Evolutionary conservation across 2,329 filamentous ascomycete species (phyloP).

Genomic region (Alternaria sp.): DNA sequence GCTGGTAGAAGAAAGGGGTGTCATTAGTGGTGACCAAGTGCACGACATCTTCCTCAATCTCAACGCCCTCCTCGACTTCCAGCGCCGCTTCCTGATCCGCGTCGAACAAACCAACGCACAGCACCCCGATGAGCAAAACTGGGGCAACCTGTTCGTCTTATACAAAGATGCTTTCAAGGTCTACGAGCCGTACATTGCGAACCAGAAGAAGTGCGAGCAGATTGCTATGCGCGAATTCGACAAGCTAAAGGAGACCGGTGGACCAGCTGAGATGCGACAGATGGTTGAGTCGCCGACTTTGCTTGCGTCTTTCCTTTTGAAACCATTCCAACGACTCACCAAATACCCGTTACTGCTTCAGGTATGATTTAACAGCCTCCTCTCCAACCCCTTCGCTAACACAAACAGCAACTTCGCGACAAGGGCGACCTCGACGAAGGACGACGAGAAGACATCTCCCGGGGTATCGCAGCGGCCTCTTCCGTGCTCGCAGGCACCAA

Average conservation of each 20-base stretch:
- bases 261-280: slow-evolving; percentile 66
- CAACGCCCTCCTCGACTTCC: slow-evolving; percentile 93
- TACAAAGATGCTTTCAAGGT: slow-evolving; percentile 90
- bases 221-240: slow-evolving; percentile 87
- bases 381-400: slow-evolving; percentile 14
- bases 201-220: slow-evolving; percentile 88
- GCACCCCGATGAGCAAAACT: slow-evolving; percentile 79
- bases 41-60: slow-evolving; percentile 98
- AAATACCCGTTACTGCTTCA: slow-evolving; percentile 93
- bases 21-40: slow-evolving; percentile 86
- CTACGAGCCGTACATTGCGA: slow-evolving; percentile 97
- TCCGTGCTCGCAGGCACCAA: slow-evolving; percentile 86
- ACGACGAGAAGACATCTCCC: slow-evolving; percentile 74
- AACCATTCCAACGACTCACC: slow-evolving; percentile 93
- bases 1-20: slow-evolving; percentile 84
- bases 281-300: slow-evolving; percentile 90
- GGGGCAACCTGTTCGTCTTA: slow-evolving; percentile 89
- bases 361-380: slow-evolving; percentile 57
- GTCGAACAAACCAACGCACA: slow-evolving; percentile 95
- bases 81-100: slow-evolving; percentile 91
- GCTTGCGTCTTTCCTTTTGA: slow-evolving; percentile 89
- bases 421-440: slow-evolving; percentile 78
- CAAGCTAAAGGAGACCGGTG: slow-evolving; percentile 80
- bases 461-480: slow-evolving; percentile 83
- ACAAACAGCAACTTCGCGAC: slow-evolving; percentile 78